Base-by-base conservation (phyloP, 2,329 filamentous ascomycete genomes). In the Colletotrichum horii region DNA sequence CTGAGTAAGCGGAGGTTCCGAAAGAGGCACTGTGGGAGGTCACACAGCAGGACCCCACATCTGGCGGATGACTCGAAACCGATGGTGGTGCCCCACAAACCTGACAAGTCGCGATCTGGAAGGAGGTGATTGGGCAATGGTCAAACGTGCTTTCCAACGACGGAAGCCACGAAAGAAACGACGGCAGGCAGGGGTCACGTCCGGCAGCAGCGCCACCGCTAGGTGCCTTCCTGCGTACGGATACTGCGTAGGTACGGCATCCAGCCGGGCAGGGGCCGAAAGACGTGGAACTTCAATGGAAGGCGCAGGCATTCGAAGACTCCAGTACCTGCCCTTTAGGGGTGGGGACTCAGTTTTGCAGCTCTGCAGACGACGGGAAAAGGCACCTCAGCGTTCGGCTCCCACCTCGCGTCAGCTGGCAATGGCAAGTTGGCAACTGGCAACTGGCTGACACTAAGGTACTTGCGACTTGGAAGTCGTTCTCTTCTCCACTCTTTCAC, bases 31-130 rank as follows among this genome's bases (percentile, higher is more conserved):
- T n/a, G n/a, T n/a, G n/a, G n/a, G 64, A 38, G 5, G 26, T 38
- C 43, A 16, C 14, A 64, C 32, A 15, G 48, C 22, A 19, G 5
- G 26, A 56, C 60, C 28, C 66, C 66, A 64, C 36, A 15, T 30
- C 24, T 62, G 55, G 68, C 61, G 72, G 70, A 75, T 75, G 73
- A 75, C 73, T 75, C 70, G 48, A 69, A 30, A 48, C 43, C 22
- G 26, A 48, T 8, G 19, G 26, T 34, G 4, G 19, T 12, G 69
- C 26, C 58, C 73, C 73, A 73, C 64, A 15, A 22, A 11, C 52
- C 48, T 75, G 72, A 71, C 72, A 71, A 66, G 64, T 52, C 4
- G 32, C 5, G 38, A 58, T 58, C 36, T 48, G 12, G 7, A 8
- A 19, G 3, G 19, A 12, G 38, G 16, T 64, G 12, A 75, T 60